Conservation (phyloP, 768 basidiomycete species). For the Phaeotremella fagi region DNA sequence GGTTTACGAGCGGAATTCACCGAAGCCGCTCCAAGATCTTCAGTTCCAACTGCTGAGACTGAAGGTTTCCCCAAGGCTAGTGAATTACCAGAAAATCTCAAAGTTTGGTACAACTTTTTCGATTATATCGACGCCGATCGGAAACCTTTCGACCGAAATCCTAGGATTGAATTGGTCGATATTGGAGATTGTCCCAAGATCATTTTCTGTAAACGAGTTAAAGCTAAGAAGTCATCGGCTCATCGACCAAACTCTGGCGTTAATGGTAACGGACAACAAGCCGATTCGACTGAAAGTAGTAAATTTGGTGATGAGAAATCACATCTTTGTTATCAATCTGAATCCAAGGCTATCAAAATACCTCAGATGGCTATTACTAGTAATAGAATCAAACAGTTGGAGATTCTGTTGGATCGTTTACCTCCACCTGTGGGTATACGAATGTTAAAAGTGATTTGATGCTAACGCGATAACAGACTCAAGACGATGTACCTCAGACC, state of each 20-base stretch:
- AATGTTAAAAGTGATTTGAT: no score
- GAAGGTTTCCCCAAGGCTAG: constrained; percentile 20
- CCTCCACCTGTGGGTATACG: no score
- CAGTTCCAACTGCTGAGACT: not conserved
- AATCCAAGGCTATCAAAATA: constrained; percentile 61
- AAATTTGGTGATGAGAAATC: constrained; percentile 85
- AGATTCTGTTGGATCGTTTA: no score
- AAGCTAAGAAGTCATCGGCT: constrained; percentile 7
- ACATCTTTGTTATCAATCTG: constrained; percentile 73
- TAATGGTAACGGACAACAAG: not conserved
- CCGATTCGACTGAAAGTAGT: constrained; percentile 41
- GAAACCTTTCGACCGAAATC: constrained; percentile 54
- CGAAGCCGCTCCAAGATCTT: constrained; percentile 54
- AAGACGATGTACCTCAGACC: no score
- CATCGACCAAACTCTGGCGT: not conserved
- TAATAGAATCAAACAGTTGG: constrained; percentile 57
- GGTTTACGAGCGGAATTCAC: constrained; percentile 71
- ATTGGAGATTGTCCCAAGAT: constrained; percentile 75
- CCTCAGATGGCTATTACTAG: constrained; percentile 63
- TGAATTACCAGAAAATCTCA: constrained; percentile 27
- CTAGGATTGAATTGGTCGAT: constrained; percentile 65
- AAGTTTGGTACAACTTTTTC: constrained; percentile 65
- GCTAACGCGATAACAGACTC: no score
- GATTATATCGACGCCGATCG: constrained; percentile 81
- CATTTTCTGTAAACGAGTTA: constrained; percentile 61